Evolutionary conservation across 106 monocot species (phyloP), one percentile per base, ranked within the genome.

Genomic region (Chionographis japonica): DNA sequence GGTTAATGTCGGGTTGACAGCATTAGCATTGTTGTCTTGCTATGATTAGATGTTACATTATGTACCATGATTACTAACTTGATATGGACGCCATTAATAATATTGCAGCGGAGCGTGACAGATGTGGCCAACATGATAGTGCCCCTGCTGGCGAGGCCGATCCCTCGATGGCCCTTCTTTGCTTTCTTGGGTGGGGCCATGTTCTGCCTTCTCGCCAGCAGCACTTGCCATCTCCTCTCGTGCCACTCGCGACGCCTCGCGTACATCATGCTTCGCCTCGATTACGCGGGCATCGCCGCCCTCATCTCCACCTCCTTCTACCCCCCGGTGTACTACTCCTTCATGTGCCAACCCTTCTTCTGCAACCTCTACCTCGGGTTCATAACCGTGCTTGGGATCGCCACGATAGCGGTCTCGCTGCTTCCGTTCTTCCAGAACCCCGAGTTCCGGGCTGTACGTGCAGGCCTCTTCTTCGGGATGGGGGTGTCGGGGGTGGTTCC

Each of bases 131-230:
- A 85, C 71, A 50, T 88, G 68, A 83, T 85, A 12, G 70, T 81
- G 7, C 91, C 95, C 9, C 50, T 80, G 6, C 17, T 79, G 8
- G 50, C 73, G 3, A 63, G 62, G 19, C 93, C 79, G 36, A 99
- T 90, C 53, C 51, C 98, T 6, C 82, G 90, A 36, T 99, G 98
- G 98, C 98, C 98, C 14, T 99, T 93, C 66, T 99, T 85, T 60
- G 90, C 75, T 10, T 99, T 99, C 73, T 57, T 99, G 17, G 83
- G 85, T 18, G 98, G 93, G 18, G 98, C 98, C 18, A 93, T 99
- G 98, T 99, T 99, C 66, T 99, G 98, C 72, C 85, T 99, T 17
- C 90, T 99, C 8, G 78, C 93, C 12, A 99, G 98, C 83, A 99
- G 98, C 60, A 72, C 81, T 1, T 99, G 98, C 60, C 98, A 99